Conservation (phyloP, 176 grass and related monocot genomes). For the Aegilops tauschii region DNA sequence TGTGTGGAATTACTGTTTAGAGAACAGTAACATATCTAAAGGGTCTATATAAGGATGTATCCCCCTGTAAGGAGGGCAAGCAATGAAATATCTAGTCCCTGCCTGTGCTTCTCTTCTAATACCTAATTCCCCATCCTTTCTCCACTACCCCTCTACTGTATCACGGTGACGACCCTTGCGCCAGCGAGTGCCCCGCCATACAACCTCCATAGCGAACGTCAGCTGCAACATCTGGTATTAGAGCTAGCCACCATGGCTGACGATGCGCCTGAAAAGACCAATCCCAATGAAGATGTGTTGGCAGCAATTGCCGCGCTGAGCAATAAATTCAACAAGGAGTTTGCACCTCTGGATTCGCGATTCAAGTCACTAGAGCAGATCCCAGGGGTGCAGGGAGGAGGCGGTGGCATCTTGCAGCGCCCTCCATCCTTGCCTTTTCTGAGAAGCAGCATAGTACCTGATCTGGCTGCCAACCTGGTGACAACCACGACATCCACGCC, state of each 20-base stretch:
- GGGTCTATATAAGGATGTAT: neutral
- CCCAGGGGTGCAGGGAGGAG: neutral
- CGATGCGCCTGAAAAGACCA: neutral
- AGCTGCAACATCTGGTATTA: neutral
- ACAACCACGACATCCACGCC: neutral
- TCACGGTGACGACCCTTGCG: neutral
- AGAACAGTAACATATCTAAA: neutral
- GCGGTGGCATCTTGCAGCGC: neutral
- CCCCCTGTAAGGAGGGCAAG: neutral
- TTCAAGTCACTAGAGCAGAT: neutral
- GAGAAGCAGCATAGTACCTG: neutral
- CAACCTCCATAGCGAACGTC: neutral
- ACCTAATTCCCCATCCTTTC: neutral
- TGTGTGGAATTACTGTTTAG: neutral
- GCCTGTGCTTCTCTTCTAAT: neutral
- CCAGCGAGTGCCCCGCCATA: neutral
- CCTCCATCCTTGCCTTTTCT: neutral
- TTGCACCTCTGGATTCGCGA: neutral
- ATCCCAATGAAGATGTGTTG: neutral
- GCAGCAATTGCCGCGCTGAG: neutral
- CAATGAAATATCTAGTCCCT: neutral
- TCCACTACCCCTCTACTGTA: neutral
- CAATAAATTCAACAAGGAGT: neutral
- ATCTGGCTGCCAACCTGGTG: neutral
- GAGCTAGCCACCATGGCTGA: neutral